Conservation (phyloP, 129 eudicot genomes). For the Pulicaria dysenterica region DNA sequence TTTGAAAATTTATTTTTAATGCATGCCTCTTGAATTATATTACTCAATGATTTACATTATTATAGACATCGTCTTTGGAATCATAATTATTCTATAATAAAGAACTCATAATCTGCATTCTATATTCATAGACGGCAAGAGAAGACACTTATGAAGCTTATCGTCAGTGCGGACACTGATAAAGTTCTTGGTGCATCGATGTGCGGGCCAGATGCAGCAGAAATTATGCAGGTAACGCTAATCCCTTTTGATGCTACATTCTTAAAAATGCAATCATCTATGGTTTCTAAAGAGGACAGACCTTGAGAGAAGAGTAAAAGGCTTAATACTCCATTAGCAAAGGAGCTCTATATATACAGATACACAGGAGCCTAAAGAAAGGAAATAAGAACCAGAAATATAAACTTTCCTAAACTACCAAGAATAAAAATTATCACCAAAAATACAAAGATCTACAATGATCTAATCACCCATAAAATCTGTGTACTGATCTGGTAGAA, state of each 20-base stretch:
- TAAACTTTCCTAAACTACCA: too few relatives aligned
- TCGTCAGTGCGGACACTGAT: conserved; percentile 89
- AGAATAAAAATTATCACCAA: too few relatives aligned
- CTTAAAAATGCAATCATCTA: not conserved
- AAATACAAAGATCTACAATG: too few relatives aligned
- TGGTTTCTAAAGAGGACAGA: too few relatives aligned
- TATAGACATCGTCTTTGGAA: not conserved
- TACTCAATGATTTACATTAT: not conserved
- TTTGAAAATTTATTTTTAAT: conserved; percentile 1
- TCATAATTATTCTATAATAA: not conserved
- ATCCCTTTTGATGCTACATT: conserved; percentile 1
- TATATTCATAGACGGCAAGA: conserved; percentile 69
- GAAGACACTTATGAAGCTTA: conserved; percentile 89
- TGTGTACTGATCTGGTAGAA: too few relatives aligned
- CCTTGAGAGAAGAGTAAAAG: too few relatives aligned
- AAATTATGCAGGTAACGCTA: conserved; percentile 82
- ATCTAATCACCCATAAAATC: too few relatives aligned
- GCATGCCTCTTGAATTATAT: not conserved
- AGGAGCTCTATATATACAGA: too few relatives aligned
- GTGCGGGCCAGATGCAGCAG: conserved; percentile 99
- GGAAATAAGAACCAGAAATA: too few relatives aligned
- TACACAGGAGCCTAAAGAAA: too few relatives aligned
- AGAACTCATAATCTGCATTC: not conserved
- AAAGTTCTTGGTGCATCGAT: conserved; percentile 98
- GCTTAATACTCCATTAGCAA: too few relatives aligned